Conservation (phyloP, 768 basidiomycete genomes). For the Hygrocybe punicea region DNA sequence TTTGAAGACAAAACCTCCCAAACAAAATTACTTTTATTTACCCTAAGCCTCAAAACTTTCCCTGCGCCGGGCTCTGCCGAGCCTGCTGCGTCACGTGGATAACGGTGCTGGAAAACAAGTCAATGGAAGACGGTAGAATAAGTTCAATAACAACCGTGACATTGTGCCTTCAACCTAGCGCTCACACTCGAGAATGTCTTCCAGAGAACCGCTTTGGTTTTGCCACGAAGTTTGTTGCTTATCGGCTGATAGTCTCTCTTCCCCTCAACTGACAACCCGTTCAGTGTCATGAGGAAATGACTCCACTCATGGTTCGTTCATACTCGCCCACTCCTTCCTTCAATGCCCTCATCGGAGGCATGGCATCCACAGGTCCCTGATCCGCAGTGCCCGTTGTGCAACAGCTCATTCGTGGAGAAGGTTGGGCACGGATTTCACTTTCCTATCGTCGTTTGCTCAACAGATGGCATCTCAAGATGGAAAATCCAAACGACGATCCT, state of each 20-base stretch:
- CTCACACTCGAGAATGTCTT: conserved; percentile 48
- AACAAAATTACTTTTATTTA: too few relatives aligned
- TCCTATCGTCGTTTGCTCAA: conserved; percentile 11
- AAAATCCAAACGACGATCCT: conserved; percentile 72
- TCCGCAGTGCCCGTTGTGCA: conserved; percentile 80
- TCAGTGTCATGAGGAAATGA: conserved; percentile 87
- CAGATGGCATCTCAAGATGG: conserved; percentile 49
- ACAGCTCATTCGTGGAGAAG: conserved; percentile 79
- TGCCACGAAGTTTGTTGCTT: conserved; percentile 60
- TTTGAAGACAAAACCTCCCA: too few relatives aligned
- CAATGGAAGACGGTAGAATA: background rate
- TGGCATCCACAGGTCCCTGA: conserved; percentile 58
- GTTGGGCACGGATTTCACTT: conserved; percentile 33
- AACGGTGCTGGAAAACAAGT: background rate
- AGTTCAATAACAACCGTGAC: background rate
- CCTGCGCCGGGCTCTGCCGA: background rate
- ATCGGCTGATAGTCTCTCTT: background rate
- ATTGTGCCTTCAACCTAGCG: background rate
- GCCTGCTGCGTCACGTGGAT: background rate
- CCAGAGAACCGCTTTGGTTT: conserved; percentile 72
- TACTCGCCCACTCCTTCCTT: background rate
- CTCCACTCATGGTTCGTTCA: conserved; percentile 70
- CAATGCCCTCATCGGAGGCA: conserved; percentile 11
- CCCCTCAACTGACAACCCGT: conserved; percentile 3
- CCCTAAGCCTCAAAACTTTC: too few relatives aligned